Evolutionary conservation across 2,329 filamentous ascomycete genomes (phyloP).

Genomic region (Dactylonectria estremocensis): DNA sequence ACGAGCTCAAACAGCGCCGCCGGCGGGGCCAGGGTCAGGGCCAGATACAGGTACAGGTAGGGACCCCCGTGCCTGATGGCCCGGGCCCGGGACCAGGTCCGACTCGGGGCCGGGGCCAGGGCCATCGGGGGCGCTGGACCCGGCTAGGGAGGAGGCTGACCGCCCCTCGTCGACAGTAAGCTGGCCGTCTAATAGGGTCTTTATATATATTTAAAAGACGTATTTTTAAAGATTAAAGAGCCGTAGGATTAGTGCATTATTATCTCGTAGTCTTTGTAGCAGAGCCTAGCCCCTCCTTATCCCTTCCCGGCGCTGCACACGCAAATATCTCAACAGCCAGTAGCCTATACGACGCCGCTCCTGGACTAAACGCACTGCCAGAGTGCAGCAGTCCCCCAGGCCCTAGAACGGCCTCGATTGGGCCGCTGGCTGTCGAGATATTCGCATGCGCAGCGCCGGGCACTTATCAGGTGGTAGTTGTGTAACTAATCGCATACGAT

Average conservation of each 20-base stretch:
- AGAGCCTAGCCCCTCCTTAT: slow-evolving; percentile 10
- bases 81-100: slow-evolving; percentile 12
- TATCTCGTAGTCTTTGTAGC: slow-evolving; percentile 16
- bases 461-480: slow-evolving; percentile 7
- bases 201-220: slow-evolving; percentile 22
- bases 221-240: slow-evolving; percentile 22
- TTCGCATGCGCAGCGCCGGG: slow-evolving; percentile 11
- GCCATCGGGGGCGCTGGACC: slow-evolving; percentile 7
- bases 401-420: slow-evolving; percentile 14
- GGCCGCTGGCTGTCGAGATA: slow-evolving; percentile 13
- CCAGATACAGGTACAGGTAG: slow-evolving; percentile 7
- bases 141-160: slow-evolving; percentile 15
- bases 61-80: slow-evolving; percentile 2
- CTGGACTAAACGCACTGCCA: slow-evolving; percentile 15
- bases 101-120: slow-evolving; percentile 8
- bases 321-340: slow-evolving; percentile 10
- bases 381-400: slow-evolving; percentile 8
- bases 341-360: slow-evolving; percentile 14
- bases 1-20: slow-evolving; percentile 21
- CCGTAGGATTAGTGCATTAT: slow-evolving; percentile 8
- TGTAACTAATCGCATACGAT: too few relatives aligned
- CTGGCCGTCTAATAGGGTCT: slow-evolving; percentile 11
- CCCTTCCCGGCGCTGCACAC: not conserved
- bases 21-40: slow-evolving; percentile 18
- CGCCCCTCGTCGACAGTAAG: slow-evolving; percentile 14